Conservation (phyloP, 2,329 filamentous ascomycete species). For the Ceratocystis alfenasii region DNA sequence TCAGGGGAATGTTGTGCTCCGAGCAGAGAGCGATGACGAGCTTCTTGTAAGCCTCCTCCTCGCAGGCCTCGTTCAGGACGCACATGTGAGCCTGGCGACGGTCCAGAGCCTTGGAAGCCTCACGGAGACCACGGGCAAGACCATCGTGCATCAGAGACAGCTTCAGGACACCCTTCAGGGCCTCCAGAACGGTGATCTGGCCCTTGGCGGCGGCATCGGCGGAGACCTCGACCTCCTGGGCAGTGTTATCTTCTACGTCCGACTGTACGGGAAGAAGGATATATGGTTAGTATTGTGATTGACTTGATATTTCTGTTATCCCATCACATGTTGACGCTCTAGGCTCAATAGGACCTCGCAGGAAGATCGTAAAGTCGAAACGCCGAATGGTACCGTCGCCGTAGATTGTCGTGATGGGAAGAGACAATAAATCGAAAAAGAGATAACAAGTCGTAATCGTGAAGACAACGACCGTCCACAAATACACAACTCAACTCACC, state of each 20-base stretch:
- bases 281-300: constrained; percentile 1
- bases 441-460: neutral
- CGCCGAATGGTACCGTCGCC: neutral
- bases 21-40: constrained; percentile 96
- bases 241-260: constrained; percentile 99
- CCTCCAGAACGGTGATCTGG: constrained; percentile 96
- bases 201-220: constrained; percentile 78
- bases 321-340: neutral
- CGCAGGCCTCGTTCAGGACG: constrained; percentile 98
- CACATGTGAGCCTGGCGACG: constrained; percentile 99
- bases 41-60: constrained; percentile 99
- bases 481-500: constrained; percentile 36
- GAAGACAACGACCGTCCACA: neutral
- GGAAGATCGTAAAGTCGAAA: neutral
- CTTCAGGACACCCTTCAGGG: constrained; percentile 97
- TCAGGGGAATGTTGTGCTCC: constrained; percentile 99
- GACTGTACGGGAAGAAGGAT: constrained; percentile 46
- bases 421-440: neutral
- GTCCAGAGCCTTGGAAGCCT: constrained; percentile 97
- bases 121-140: constrained; percentile 93
- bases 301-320: neutral
- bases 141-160: constrained; percentile 99
- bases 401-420: constrained; percentile 10
- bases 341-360: neutral
- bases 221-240: constrained; percentile 92